Evolutionary conservation across 768 basidiomycete species (phyloP).

Genomic region (Leccinum obscurum): DNA sequence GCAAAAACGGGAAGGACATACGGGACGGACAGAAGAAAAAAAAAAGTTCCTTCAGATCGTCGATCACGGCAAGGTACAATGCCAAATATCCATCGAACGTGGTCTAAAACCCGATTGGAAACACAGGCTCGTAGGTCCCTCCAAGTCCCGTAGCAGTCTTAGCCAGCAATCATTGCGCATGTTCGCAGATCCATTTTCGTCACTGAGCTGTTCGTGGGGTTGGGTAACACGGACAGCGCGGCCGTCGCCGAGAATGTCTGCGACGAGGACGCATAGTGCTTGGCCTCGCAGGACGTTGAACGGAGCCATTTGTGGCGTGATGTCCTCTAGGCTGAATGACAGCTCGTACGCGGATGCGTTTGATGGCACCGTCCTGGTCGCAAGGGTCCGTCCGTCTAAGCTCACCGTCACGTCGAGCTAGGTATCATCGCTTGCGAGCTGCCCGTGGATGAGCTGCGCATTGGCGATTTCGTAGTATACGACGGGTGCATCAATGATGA

Average conservation of each 20-base stretch:
- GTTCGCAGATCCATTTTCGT: conserved; percentile 65
- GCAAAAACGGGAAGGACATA: conserved; percentile 27
- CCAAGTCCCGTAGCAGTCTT: conserved; percentile 48
- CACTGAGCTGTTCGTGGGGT: conserved; percentile 50
- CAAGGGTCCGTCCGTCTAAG: conserved; percentile 44
- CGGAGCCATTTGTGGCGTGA: conserved; percentile 40
- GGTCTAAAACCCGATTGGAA: conserved; percentile 47
- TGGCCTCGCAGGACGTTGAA: conserved; percentile 22
- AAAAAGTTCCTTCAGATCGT: conserved; percentile 33
- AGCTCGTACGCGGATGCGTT: conserved; percentile 52
- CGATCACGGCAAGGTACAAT: conserved; percentile 25
- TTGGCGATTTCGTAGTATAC: conserved; percentile 48
- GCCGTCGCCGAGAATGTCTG: conserved; percentile 48
- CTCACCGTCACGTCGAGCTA: conserved; percentile 45
- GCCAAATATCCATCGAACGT: conserved; percentile 36
- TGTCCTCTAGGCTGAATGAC: conserved; percentile 46
- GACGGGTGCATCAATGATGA: conserved; percentile 55
- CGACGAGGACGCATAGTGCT: conserved; percentile 29
- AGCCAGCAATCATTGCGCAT: conserved; percentile 48
- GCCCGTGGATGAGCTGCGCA: conserved; percentile 39
- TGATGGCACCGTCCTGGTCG: conserved; percentile 46
- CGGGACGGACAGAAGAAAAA: conserved; percentile 1
- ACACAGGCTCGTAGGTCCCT: conserved; percentile 52
- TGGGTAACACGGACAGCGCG: conserved; percentile 49
- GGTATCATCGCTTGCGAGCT: conserved; percentile 22